A percentile compares a stretch with the other conserved stretches of the same genome.
Conservation (phyloP, 768 basidiomycete species). For the Exsudoporus frostii region DNA sequence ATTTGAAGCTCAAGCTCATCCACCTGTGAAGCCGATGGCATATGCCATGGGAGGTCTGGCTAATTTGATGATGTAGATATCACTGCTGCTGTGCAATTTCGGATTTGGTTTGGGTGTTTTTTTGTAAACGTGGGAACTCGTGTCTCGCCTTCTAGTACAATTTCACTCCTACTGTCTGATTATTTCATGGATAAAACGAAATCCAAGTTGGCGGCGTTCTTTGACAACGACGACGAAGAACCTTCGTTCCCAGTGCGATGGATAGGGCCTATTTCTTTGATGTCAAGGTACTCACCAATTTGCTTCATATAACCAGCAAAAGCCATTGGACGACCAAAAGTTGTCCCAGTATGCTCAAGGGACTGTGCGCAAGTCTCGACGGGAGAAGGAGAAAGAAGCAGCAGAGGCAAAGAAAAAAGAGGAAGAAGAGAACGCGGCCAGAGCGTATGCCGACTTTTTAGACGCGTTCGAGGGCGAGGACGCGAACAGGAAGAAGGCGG, state of each 20-base stretch:
- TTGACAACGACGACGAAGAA: conserved; percentile 82
- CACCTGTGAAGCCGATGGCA: conserved; percentile 91
- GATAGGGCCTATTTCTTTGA: conserved; percentile 60
- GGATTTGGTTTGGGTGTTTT: not conserved
- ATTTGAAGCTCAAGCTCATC: conserved; percentile 86
- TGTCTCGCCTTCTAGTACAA: not conserved
- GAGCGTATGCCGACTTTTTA: conserved; percentile 80
- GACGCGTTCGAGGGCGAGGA: conserved; percentile 80
- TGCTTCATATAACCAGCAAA: conserved; percentile 63
- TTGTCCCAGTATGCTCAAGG: conserved; percentile 82
- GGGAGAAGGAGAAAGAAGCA: conserved; percentile 90
- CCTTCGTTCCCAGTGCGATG: conserved; percentile 89
- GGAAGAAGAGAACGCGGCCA: conserved; percentile 76
- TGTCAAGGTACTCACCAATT: conserved; percentile 58
- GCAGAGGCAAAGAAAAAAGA: conserved; percentile 86
- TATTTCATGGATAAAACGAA: conserved; percentile 34
- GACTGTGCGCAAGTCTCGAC: conserved; percentile 82
- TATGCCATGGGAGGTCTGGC: conserved; percentile 68
- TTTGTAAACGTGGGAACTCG: conserved; percentile 26
- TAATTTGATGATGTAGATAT: conserved; percentile 61
- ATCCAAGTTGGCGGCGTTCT: conserved; percentile 70
- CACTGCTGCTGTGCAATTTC: not conserved
- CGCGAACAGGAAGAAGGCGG: conserved; percentile 43
- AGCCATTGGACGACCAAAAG: conserved; percentile 82
- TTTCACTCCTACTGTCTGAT: not conserved